Evolutionary conservation across 23 red algal species (phyloP).

Genomic region (Agarophyton chilense): DNA sequence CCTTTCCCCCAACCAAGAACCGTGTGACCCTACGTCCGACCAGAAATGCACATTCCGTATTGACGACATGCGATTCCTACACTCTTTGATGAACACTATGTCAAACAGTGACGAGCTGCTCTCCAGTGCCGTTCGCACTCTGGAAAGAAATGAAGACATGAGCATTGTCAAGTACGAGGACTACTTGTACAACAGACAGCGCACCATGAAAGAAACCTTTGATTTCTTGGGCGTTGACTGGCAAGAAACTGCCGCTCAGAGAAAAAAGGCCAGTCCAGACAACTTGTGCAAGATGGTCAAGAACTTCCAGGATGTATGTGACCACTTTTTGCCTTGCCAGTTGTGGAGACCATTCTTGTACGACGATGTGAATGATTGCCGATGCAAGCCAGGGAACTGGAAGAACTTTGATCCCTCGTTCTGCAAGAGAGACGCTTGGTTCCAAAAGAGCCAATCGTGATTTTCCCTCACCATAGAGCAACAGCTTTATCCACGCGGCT

Average conservation of each 20-base stretch:
- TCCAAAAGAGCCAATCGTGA: not conserved
- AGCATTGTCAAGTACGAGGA: slow-evolving; percentile 71
- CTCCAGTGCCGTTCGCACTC: slow-evolving; percentile 14
- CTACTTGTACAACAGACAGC: slow-evolving; percentile 47
- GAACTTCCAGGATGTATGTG: slow-evolving; percentile 73
- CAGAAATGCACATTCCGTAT: slow-evolving; percentile 55
- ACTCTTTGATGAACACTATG: slow-evolving; percentile 55
- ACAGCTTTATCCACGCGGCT: no score
- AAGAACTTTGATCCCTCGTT: slow-evolving; percentile 47
- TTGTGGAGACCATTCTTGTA: slow-evolving; percentile 71
- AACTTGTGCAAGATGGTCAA: slow-evolving; percentile 72
- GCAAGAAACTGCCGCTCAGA: slow-evolving; percentile 43
- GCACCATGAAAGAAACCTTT: slow-evolving; percentile 62
- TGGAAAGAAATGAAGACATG: slow-evolving; percentile 53
- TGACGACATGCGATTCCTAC: slow-evolving; percentile 53
- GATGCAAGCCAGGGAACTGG: slow-evolving; percentile 43
- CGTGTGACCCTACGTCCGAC: slow-evolving; percentile 11
- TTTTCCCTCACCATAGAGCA: no score
- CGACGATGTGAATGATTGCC: slow-evolving; percentile 64
- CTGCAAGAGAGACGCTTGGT: slow-evolving; percentile 47
- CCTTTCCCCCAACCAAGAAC: slow-evolving; percentile 30
- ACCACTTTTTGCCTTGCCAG: slow-evolving; percentile 62
- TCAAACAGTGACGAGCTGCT: slow-evolving; percentile 57
- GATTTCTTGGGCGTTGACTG: slow-evolving; percentile 65
- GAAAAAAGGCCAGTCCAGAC: slow-evolving; percentile 77